Evolutionary conservation across 2,329 filamentous ascomycete genomes (phyloP).

Genomic region (Hypoxylon sp.): DNA sequence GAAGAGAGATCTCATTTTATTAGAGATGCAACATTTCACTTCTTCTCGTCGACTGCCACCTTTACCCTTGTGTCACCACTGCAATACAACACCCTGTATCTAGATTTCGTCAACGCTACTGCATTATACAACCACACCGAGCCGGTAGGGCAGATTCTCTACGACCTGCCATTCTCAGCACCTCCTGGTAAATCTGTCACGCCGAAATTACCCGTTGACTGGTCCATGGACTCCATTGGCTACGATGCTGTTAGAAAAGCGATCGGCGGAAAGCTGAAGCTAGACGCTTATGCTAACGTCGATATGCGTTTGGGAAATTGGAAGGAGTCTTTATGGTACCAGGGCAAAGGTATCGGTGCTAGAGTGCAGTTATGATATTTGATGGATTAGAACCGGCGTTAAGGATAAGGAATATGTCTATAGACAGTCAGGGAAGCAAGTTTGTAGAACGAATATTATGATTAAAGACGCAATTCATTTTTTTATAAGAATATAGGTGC

Average conservation of each 20-base stretch:
- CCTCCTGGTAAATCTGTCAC: constrained; percentile 80
- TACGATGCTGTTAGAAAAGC: constrained; percentile 86
- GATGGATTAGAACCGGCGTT: constrained; percentile 18
- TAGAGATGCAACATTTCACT: constrained; percentile 86
- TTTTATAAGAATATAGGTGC: constrained; percentile 2
- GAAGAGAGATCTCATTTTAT: constrained; percentile 78
- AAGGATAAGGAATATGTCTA: constrained; percentile 6
- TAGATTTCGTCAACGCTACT: constrained; percentile 86
- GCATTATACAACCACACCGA: constrained; percentile 88
- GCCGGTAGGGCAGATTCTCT: constrained; percentile 82
- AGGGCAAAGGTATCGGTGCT: constrained; percentile 79
- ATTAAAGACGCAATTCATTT: constrained; percentile 27
- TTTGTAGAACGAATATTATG: constrained; percentile 7
- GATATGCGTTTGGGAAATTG: constrained; percentile 82
- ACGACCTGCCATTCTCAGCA: constrained; percentile 81
- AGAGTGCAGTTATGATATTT: constrained; percentile 65
- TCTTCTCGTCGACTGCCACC: constrained; percentile 87
- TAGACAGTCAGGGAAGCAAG: constrained; percentile 8
- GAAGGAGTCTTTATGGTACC: constrained; percentile 79
- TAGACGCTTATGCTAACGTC: constrained; percentile 84
- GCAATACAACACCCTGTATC: constrained; percentile 77
- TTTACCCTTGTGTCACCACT: constrained; percentile 89
- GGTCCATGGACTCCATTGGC: constrained; percentile 82
- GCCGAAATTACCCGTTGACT: constrained; percentile 85
- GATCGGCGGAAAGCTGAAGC: constrained; percentile 81